Conservation (phyloP, 371 early-diverging fungal species). For the Zancudomyces culisetae region DNA sequence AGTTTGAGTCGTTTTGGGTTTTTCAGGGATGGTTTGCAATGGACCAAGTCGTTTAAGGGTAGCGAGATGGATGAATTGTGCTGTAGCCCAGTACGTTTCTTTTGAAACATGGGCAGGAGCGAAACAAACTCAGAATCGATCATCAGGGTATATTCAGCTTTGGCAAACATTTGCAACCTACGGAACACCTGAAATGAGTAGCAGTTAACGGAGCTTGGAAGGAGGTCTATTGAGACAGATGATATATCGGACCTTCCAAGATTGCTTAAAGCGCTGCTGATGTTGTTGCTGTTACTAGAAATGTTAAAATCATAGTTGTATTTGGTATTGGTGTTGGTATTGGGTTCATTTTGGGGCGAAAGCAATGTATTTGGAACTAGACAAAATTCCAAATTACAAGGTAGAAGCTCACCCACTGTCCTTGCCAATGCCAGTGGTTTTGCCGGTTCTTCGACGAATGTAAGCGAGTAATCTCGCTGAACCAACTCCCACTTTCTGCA, state of each 20-base stretch:
- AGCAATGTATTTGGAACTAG: constrained; percentile 43
- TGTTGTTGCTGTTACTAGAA: not conserved
- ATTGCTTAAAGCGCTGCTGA: not conserved
- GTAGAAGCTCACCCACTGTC: constrained; percentile 49
- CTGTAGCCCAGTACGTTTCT: no score
- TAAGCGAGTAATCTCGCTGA: constrained; percentile 56
- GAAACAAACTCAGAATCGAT: constrained; percentile 90
- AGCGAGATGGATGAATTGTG: no score
- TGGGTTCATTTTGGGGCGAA: constrained; percentile 8
- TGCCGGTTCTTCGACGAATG: constrained; percentile 50
- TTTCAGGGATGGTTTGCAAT: no score
- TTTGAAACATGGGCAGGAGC: no score
- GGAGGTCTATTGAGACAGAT: not conserved
- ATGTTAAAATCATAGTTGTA: not conserved
- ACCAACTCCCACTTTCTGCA: constrained; percentile 71
- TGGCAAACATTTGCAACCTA: constrained; percentile 59
- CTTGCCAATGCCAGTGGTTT: constrained; percentile 52
- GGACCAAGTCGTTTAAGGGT: no score
- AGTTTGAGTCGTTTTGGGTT: no score
- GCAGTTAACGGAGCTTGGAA: no score
- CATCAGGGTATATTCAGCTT: constrained; percentile 68
- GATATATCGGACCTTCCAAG: not conserved
- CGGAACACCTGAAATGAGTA: constrained; percentile 44
- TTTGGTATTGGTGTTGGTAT: not conserved
- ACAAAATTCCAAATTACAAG: constrained; percentile 42